Conservation (phyloP, 345 rosid species). For the Lepidium africanum region DNA sequence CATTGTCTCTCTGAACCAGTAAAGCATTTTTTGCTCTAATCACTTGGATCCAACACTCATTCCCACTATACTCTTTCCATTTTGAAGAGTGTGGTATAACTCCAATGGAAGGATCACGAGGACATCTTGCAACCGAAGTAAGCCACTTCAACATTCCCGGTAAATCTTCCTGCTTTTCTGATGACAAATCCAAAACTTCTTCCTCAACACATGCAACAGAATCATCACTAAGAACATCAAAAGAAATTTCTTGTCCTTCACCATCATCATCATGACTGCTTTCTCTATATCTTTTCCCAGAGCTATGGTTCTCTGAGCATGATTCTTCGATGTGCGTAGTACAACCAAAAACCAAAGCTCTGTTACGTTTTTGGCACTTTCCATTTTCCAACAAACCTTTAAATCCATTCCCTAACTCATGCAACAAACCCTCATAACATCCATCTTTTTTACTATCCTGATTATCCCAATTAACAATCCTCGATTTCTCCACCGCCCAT, state of each 20-base stretch:
- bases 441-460: constrained; percentile 16
- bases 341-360: constrained; percentile 17
- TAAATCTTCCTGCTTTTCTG: constrained; percentile 25
- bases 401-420: constrained; percentile 43
- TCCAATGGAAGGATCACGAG: constrained; percentile 39
- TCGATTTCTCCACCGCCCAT: constrained; percentile 30
- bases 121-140: constrained; percentile 41
- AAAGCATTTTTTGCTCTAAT: constrained; percentile 43
- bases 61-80: constrained; percentile 33
- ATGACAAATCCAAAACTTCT: not conserved
- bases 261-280: constrained; percentile 1
- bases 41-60: constrained; percentile 40
- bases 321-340: constrained; percentile 3
- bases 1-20: constrained; percentile 25
- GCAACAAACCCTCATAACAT: constrained; percentile 18
- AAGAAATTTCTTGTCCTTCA: constrained; percentile 24
- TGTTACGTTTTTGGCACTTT: constrained; percentile 12
- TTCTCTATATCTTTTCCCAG: constrained; percentile 7
- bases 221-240: constrained; percentile 13
- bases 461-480: constrained; percentile 22
- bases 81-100: constrained; percentile 34
- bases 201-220: not conserved
- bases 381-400: constrained; percentile 33
- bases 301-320: not conserved
- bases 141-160: constrained; percentile 59